phyloP scores from a whole-genome alignment of 768 basidiomycete species.

The Rhizopogon vesiculosus region DNA sequence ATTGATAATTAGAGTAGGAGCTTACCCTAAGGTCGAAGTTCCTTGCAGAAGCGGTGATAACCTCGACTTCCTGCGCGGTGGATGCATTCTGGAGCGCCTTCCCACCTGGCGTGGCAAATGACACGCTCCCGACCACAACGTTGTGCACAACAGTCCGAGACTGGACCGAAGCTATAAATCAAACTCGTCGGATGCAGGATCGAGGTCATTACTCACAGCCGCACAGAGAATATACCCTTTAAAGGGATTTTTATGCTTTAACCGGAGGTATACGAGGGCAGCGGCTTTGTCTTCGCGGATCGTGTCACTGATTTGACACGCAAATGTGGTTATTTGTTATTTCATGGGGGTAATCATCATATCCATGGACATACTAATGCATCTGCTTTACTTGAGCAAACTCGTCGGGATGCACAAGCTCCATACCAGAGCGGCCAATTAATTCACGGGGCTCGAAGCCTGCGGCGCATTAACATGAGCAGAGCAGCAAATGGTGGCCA shows the following conservation, averaged over 20 bases:
- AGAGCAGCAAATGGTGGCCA: not conserved
- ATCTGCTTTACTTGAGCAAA: conserved; percentile 58
- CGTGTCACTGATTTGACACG: conserved; percentile 48
- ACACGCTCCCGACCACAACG: conserved; percentile 72
- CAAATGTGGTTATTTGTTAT: not conserved
- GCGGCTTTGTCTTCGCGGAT: conserved; percentile 79
- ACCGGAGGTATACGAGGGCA: conserved; percentile 69
- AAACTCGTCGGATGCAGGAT: not conserved
- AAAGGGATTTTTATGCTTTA: conserved; percentile 76
- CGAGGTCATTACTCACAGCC: conserved; percentile 45
- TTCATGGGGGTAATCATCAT: not conserved
- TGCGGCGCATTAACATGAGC: conserved; percentile 20
- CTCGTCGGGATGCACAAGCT: conserved; percentile 81
- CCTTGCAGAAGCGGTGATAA: conserved; percentile 56
- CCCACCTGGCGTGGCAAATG: conserved; percentile 68
- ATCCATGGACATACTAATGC: conserved; percentile 53
- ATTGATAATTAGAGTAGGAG: conserved; percentile 3
- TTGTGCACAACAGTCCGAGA: conserved; percentile 70
- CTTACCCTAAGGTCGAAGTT: conserved; percentile 53
- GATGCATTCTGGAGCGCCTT: conserved; percentile 79
- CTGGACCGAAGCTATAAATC: conserved; percentile 17
- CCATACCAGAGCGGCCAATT: conserved; percentile 61
- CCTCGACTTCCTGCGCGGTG: conserved; percentile 77
- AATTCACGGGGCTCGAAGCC: conserved; percentile 74
- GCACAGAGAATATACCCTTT: conserved; percentile 73